Conservation (phyloP, 2,329 filamentous ascomycete genomes). For the Chalara sp. region DNA sequence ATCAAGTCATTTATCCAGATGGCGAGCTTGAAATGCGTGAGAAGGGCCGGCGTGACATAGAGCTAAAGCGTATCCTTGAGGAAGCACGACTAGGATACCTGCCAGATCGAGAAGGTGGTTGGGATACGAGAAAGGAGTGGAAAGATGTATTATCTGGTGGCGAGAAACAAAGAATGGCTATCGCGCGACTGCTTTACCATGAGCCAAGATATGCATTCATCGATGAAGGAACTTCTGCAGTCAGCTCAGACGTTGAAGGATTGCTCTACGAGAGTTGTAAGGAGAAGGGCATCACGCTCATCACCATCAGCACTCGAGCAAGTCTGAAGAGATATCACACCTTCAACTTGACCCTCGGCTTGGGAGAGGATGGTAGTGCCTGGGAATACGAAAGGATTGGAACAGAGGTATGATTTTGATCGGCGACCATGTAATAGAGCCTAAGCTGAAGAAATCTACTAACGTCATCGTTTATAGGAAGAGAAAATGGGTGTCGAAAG, state of each 20-base stretch:
- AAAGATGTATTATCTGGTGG: conserved; percentile 96
- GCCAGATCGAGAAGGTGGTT: conserved; percentile 85
- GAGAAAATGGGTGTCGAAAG: conserved; percentile 93
- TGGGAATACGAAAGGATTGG: conserved; percentile 95
- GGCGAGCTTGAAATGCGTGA: conserved; percentile 90
- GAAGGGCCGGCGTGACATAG: conserved; percentile 67
- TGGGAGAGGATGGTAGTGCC: conserved; percentile 72
- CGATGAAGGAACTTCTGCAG: conserved; percentile 91
- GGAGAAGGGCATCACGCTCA: conserved; percentile 86
- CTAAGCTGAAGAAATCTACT: background rate
- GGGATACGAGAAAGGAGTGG: conserved; percentile 97
- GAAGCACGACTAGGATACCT: conserved; percentile 84
- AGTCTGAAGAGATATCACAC: conserved; percentile 95
- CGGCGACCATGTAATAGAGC: no score
- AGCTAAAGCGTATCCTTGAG: conserved; percentile 72
- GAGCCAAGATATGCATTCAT: conserved; percentile 92
- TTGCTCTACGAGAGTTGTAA: conserved; percentile 90
- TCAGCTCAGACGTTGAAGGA: conserved; percentile 90
- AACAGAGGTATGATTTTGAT: conserved; percentile 48
- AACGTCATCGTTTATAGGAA: conserved; percentile 30
- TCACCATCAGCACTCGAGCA: conserved; percentile 91
- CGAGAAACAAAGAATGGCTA: conserved; percentile 92
- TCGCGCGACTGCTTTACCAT: conserved; percentile 87
- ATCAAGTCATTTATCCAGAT: conserved; percentile 97
- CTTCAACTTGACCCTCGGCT: conserved; percentile 78